Evolutionary conservation across 2,329 filamentous ascomycete species (phyloP).

Genomic region (Fusarium ambrosium): DNA sequence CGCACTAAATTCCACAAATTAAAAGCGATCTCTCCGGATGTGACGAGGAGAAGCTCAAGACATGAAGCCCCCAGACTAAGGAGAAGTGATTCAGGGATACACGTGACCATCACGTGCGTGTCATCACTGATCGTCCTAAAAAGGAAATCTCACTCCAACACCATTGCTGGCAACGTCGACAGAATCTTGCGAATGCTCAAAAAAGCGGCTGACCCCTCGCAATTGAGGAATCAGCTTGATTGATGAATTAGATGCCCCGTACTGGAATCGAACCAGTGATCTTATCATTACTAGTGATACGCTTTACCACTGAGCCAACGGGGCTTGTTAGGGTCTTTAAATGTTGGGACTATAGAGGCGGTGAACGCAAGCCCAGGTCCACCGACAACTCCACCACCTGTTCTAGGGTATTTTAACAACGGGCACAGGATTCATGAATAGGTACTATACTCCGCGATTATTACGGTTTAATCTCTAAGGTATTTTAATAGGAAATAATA

Average conservation of each 20-base stretch:
- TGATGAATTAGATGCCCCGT: constrained; percentile 3
- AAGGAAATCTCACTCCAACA: not conserved
- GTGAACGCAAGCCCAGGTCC: not conserved
- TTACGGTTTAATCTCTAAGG: no score
- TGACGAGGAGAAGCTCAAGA: not conserved
- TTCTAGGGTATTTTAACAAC: no score
- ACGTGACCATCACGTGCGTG: not conserved
- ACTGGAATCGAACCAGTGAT: constrained; percentile 30
- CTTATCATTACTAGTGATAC: constrained; percentile 33
- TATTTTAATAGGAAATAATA: no score
- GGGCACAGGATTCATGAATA: no score
- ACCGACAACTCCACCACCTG: not conserved
- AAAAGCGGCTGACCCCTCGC: not conserved
- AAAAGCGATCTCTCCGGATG: not conserved
- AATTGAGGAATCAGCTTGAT: not conserved
- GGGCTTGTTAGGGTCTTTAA: not conserved
- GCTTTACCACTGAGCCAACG: constrained; percentile 33
- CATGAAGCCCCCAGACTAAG: not conserved
- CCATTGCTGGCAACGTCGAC: not conserved
- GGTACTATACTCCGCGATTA: no score
- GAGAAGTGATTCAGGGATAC: not conserved
- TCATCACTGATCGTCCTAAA: not conserved
- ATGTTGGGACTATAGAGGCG: not conserved
- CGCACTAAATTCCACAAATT: no score
- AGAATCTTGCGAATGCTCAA: not conserved